Conservation (phyloP, 108 stramenopile species). For the Pseudonitzschia pungens region DNA sequence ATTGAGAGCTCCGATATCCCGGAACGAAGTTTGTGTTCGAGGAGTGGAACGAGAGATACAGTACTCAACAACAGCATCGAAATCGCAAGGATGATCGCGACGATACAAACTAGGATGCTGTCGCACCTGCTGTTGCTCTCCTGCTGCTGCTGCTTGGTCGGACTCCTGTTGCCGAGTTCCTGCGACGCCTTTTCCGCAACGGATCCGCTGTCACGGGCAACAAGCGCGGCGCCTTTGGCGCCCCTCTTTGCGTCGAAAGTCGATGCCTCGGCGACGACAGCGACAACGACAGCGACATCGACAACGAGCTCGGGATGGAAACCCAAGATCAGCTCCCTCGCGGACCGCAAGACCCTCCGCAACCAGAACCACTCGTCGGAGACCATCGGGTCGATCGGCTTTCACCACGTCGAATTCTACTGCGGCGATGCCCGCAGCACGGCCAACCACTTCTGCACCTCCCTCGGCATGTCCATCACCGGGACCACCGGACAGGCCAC, state of each 20-base stretch:
- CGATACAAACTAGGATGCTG: too few species aligned
- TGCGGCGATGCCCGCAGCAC: conserved; percentile 50
- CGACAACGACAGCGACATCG: neutral
- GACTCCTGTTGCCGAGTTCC: neutral
- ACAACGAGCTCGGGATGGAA: conserved; percentile 17
- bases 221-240: neutral
- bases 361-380: conserved; percentile 25
- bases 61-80: too few species aligned
- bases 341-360: conserved; percentile 22
- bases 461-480: conserved; percentile 54
- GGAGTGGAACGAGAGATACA: too few species aligned
- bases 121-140: too few species aligned
- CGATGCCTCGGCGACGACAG: neutral
- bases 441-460: conserved; percentile 46
- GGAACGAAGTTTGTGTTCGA: too few species aligned
- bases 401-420: conserved; percentile 73
- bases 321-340: conserved; percentile 28
- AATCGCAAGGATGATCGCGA: too few species aligned
- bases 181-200: neutral
- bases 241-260: neutral
- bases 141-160: too few species aligned
- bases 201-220: neutral
- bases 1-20: too few species aligned
- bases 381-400: conserved; percentile 48
- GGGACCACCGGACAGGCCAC: conserved; percentile 52